Percentiles rank a stretch among this genome's conserved stretches.
phyloP scores from a whole-genome alignment of 225 moss, liverwort and hornwort genomes.

The Pleurozium schreberi region DNA sequence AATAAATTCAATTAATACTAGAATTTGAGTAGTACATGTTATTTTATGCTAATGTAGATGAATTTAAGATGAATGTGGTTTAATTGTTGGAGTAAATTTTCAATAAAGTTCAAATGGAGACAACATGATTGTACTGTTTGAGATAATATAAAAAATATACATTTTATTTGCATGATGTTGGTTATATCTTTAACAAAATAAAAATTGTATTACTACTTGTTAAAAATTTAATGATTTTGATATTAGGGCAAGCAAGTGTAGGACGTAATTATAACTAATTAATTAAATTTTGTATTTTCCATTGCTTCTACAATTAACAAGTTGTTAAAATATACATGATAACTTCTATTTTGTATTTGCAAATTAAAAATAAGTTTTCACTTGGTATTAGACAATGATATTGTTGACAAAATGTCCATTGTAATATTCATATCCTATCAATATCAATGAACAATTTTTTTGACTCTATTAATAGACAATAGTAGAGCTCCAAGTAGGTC shows the following conservation, averaged over 20 bases:
- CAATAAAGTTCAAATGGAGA: background rate
- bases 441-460: no score
- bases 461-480: no score
- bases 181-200: background rate
- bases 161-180: background rate
- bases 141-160: background rate
- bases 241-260: no score
- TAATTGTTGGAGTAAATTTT: background rate
- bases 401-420: background rate
- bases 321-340: background rate
- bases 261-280: no score
- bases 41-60: background rate
- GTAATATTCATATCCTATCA: no score
- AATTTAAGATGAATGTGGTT: background rate
- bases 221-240: no score
- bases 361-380: background rate
- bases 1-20: background rate
- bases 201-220: rapidly evolving
- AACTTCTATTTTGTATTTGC: background rate
- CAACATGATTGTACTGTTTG: background rate
- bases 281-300: background rate
- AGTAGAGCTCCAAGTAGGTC: no score
- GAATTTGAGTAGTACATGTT: background rate
- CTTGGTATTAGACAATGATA: background rate
- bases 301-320: background rate